Percentiles rank a stretch among this genome's conserved stretches.
Conservation (phyloP, 768 basidiomycete genomes). For the Rhodotorula babjevae region DNA sequence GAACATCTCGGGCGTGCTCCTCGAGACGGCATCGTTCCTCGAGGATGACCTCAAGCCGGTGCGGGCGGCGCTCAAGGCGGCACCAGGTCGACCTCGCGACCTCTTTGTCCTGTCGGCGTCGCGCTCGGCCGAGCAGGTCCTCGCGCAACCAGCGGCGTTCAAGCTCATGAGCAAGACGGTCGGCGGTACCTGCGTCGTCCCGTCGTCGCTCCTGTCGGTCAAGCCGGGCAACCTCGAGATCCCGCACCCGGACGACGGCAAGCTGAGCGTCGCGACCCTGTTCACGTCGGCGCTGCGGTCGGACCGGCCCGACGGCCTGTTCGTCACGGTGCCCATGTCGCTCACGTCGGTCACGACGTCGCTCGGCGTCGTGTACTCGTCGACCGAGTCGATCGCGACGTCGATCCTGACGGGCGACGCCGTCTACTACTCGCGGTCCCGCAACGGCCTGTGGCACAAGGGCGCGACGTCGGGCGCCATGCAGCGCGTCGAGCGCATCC, state of each 20-base stretch:
- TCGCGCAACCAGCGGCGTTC: conserved; percentile 41
- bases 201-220: conserved; percentile 57
- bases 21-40: conserved; percentile 59
- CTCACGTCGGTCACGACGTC: conserved; percentile 43
- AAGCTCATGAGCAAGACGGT: conserved; percentile 33
- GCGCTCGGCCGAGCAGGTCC: conserved; percentile 24
- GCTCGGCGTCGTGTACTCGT: conserved; percentile 94
- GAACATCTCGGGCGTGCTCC: conserved; percentile 64
- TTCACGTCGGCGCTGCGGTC: conserved; percentile 77
- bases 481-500: conserved; percentile 77
- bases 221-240: conserved; percentile 57
- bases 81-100: conserved; percentile 55
- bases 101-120: conserved; percentile 57
- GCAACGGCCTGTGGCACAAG: conserved; percentile 93
- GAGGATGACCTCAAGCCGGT: conserved; percentile 60
- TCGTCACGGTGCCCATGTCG: conserved; percentile 84
- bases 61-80: conserved; percentile 68
- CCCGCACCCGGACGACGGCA: conserved; percentile 58
- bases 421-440: conserved; percentile 84
- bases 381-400: conserved; percentile 73
- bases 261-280: conserved; percentile 71
- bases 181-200: conserved; percentile 34
- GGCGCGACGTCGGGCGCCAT: conserved; percentile 93
- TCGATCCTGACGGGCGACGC: conserved; percentile 84
- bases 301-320: conserved; percentile 85